These are phyloP conservation scores for Lentinula aciculospora DNA, from an alignment of 768 basidiomycete genomes.

Conservation along the genomic window DNA sequence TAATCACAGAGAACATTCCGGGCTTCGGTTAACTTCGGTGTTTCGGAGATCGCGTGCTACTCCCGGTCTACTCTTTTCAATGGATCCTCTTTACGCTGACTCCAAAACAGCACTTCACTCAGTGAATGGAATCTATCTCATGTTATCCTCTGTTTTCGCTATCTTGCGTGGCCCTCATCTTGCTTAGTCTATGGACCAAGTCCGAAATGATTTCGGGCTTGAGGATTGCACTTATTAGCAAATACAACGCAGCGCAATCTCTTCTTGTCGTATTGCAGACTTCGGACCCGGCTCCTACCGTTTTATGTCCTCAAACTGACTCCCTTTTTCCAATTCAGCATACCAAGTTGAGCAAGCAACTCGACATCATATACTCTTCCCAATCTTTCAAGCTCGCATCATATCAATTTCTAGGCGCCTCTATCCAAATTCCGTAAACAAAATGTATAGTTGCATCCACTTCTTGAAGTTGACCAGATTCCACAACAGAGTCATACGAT, in stretches of 20 bases:
- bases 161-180: background rate
- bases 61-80: no score
- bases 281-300: background rate
- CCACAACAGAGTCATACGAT: constrained; percentile 48
- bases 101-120: background rate
- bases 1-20: background rate
- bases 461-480: background rate
- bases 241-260: background rate
- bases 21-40: background rate
- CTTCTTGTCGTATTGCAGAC: background rate
- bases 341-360: constrained; percentile 8
- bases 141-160: background rate
- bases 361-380: constrained; percentile 4
- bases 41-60: background rate
- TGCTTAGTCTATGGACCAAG: background rate
- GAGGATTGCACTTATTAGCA: background rate
- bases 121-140: background rate
- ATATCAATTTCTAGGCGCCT: constrained; percentile 17
- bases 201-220: background rate
- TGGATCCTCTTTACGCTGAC: no score
- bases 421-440: constrained; percentile 15
- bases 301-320: constrained; percentile 17
- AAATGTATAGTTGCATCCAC: background rate
- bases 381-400: constrained; percentile 13
- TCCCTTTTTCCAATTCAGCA: constrained; percentile 17